Evolutionary conservation across 2,329 filamentous ascomycete genomes (phyloP).

Genomic region (Calonectria montana): DNA sequence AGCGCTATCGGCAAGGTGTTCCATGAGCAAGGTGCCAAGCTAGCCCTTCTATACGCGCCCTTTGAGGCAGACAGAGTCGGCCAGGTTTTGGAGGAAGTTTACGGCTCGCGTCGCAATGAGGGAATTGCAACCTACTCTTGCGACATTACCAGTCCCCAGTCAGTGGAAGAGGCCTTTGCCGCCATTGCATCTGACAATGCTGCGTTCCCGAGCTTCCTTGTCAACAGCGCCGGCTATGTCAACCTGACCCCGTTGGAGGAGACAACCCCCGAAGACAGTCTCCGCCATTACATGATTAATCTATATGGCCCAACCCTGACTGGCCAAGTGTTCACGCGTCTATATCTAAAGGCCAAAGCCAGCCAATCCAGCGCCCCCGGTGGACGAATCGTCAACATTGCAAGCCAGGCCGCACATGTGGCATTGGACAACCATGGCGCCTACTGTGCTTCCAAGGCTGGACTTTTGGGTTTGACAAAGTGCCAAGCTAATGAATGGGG

Average conservation of each 20-base stretch:
- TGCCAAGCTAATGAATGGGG: slow-evolving; percentile 16
- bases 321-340: slow-evolving; percentile 7
- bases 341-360: neutral
- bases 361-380: neutral
- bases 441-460: slow-evolving; percentile 15
- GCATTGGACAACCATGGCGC: slow-evolving; percentile 9
- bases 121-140: slow-evolving; percentile 8
- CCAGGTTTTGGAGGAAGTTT: neutral
- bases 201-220: slow-evolving; percentile 1
- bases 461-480: neutral
- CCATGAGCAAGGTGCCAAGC: slow-evolving; percentile 1
- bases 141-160: slow-evolving; percentile 1
- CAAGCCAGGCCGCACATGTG: slow-evolving; percentile 13
- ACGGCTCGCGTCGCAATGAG: neutral
- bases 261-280: slow-evolving; percentile 9
- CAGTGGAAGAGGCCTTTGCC: slow-evolving; percentile 5
- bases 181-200: slow-evolving; percentile 7
- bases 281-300: slow-evolving; percentile 13
- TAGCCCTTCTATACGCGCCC: slow-evolving; percentile 9
- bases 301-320: slow-evolving; percentile 12
- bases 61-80: slow-evolving; percentile 1
- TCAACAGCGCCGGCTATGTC: slow-evolving; percentile 15
- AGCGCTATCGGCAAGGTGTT: slow-evolving; percentile 1
- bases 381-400: slow-evolving; percentile 8
- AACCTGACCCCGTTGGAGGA: slow-evolving; percentile 1